These are phyloP conservation scores for Nicotiana tabacum DNA, from an alignment of 257 asterid species.

Conservation along the genomic window DNA sequence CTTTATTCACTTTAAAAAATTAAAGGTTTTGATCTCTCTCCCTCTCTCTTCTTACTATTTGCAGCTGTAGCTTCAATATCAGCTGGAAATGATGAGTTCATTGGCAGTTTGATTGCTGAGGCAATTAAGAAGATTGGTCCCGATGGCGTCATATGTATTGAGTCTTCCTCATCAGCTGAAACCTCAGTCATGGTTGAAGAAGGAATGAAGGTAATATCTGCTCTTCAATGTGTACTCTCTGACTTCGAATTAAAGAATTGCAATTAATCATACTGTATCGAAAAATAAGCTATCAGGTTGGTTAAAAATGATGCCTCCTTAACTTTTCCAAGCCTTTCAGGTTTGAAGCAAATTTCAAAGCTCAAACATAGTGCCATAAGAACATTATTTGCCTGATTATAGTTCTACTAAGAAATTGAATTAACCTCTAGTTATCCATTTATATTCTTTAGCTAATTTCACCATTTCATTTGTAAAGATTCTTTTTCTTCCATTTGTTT, in stretches of 20 bases:
- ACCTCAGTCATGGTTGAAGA: conserved; percentile 76
- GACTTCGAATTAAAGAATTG: not conserved
- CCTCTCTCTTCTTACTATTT: conserved; percentile 12
- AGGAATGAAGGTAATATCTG: conserved; percentile 85
- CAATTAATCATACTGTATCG: not conserved
- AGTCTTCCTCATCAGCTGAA: conserved; percentile 76
- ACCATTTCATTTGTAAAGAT: not conserved
- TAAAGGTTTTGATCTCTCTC: not conserved
- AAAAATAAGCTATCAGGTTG: not conserved
- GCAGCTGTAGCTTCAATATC: conserved; percentile 93
- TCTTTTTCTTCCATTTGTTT: conserved; percentile 14
- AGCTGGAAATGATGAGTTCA: conserved; percentile 84
- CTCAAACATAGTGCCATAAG: not conserved
- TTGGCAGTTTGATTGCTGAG: conserved; percentile 79
- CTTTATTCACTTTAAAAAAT: not conserved
- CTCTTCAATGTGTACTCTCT: not conserved
- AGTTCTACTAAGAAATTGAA: not conserved
- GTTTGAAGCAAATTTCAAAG: not conserved
- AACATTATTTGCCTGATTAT: not conserved
- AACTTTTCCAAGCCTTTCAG: not conserved
- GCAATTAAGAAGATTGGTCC: conserved; percentile 88
- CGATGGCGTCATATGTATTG: conserved; percentile 78
- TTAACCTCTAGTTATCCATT: not conserved
- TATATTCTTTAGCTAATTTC: not conserved
- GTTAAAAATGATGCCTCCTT: not conserved